Base-by-base conservation (phyloP, 2,329 filamentous ascomycete species). In the Setomelanomma holmii region DNA sequence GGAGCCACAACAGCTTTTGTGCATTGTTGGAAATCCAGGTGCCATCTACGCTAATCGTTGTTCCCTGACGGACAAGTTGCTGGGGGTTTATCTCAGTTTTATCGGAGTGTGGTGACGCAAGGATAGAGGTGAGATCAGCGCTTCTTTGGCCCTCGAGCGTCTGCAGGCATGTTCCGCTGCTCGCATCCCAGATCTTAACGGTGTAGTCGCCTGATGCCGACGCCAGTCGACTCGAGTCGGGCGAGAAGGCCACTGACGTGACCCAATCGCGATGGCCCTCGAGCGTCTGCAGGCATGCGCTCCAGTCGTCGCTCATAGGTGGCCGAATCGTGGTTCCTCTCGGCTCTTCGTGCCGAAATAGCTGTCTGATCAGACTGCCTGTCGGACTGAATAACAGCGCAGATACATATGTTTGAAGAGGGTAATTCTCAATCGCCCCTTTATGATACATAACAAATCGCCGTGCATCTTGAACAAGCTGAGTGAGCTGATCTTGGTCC, bases 381-480 rank as follows among this genome's bases (percentile, higher is more conserved):
- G n/a, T n/a, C n/a, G n/a, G n/a, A n/a, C n/a, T n/a, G n/a, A n/a
- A n/a, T n/a, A n/a, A n/a, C n/a, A n/a, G n/a, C n/a, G n/a, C n/a
- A n/a, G 7, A 30, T 6, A 30, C 49, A 53, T 67, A 67, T 53
- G 50, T 20, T 34, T 68, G 62, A 19, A 67, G 55, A 41, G 59
- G 64, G 19, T 30, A 51, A 36, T 44, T 50, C 48, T 59, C 57
- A n/a, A n/a, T n/a, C n/a, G n/a, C n/a, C n/a, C n/a, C n/a, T n/a
- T n/a, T n/a, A n/a, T n/a, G n/a, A n/a, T 55, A 63, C 41, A 56
- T 57, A 40, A 67, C 51, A 40, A 70, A 68, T 36, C 51, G 50
- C 5, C 34, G 39, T 19, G 52, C 54, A 45, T 63, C 58, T 22
- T 58, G 16, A 38, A 55, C 20, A 11, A 53, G 41, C 30, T 48